Percentiles rank a stretch among this genome's conserved stretches.
phyloP scores from a whole-genome alignment of 352 stramenopile genomes.

The Plasmopara muralis region DNA sequence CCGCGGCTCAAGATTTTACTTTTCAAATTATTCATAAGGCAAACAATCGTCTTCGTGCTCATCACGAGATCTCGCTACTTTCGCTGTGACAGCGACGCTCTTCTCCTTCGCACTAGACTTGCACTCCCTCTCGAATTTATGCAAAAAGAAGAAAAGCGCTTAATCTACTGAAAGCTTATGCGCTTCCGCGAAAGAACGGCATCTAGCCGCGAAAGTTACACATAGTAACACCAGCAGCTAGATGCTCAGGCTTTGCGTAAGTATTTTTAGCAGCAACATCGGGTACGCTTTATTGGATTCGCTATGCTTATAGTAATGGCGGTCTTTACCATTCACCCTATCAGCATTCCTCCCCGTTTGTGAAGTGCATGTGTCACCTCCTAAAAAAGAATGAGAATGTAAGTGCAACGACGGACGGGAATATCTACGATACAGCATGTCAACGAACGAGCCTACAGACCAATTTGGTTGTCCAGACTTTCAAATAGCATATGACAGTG shows the following conservation, averaged over 20 bases:
- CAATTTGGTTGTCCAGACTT: conserved; percentile 22
- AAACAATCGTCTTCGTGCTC: no score
- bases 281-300: neutral
- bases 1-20: no score
- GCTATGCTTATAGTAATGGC: neutral
- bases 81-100: no score
- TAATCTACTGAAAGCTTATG: no score
- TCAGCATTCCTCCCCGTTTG: neutral
- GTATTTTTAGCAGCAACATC: conserved; percentile 2
- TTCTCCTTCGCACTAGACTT: no score
- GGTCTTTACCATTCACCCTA: neutral
- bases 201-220: no score
- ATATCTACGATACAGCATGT: neutral
- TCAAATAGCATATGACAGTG: conserved; percentile 32
- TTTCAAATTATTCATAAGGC: no score
- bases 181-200: no score
- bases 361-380: neutral
- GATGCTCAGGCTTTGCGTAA: neutral
- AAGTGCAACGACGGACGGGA: neutral
- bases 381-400: neutral
- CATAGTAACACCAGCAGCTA: neutral
- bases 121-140: no score
- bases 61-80: no score
- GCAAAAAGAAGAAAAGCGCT: no score
- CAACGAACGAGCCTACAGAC: no score